Base-by-base conservation (phyloP, 805 yeast genomes). In the Kodamaea leandrae region DNA sequence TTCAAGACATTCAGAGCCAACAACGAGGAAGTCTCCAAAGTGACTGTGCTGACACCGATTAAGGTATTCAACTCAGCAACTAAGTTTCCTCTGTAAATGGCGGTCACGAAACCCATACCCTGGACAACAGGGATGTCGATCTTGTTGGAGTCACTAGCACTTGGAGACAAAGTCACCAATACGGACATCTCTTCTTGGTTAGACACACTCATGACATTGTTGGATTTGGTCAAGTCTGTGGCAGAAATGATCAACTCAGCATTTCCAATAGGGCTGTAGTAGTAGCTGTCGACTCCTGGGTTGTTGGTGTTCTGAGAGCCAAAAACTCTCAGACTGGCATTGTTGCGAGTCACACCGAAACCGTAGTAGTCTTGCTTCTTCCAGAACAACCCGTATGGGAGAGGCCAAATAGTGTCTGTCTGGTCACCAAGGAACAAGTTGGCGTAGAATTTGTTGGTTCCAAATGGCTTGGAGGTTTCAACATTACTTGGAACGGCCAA, bases 391-490 rank as follows among this genome's bases (percentile, higher is more conserved):
- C 77, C 71, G 55, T 83, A 86, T 15, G 95, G 95, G 51, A 78
- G 80, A 7, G 83, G 71, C 64, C 75, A 84, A 4, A 74, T 75
- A 37, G 79, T 73, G 37, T 70, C 66, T 17, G 68, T 63, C 59
- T 80, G 87, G 37, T 60, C 61, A 16, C 68, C 82, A 16, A 83
- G 64, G 48, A 81, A 62, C 53, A 84, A 54, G 57, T 86, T 86
- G 26, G 78, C 76, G 61, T 76, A 84, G 60, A 86, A 86, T 62
- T 84, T 86, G 68, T 86, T 86, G 17, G 95, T 87, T 53, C 81
- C 80, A 45, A 75, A 70, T 9, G 73, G 75, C 8, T 47, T 50
- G 24, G 61, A 74, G 44, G 70, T 68, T 28, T 64, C 60, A 26
- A 76, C 80, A 25, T 77, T 77, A 3, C 48, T 50, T 14, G 83